Percentiles rank a stretch among this genome's conserved stretches.
Conservation (phyloP, 2,329 filamentous ascomycete species). For the Beauveria pseudobassiana region DNA sequence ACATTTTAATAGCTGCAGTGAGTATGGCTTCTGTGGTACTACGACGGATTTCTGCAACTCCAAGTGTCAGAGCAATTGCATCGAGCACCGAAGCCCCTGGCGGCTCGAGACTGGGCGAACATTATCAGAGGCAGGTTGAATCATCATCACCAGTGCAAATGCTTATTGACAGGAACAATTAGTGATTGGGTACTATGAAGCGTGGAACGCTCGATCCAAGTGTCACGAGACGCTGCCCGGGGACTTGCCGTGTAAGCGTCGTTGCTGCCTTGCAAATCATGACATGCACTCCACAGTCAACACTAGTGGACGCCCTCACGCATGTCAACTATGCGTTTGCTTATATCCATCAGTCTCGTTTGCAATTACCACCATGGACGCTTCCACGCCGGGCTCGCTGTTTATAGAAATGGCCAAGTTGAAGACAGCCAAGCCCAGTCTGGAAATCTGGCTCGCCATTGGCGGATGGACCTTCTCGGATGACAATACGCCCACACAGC, state of each 20-base stretch:
- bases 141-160: no score
- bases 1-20: conserved; percentile 15
- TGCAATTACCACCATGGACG: not conserved
- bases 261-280: no score
- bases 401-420: not conserved
- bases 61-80: not conserved
- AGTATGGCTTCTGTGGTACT: conserved; percentile 24
- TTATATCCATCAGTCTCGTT: conserved; percentile 17
- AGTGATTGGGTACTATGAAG: not conserved
- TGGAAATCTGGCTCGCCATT: conserved; percentile 25
- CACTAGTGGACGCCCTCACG: conserved; percentile 14
- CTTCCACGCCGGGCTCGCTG: not conserved
- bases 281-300: not conserved
- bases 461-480: conserved; percentile 31
- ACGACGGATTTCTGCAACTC: conserved; percentile 12
- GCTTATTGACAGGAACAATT: not conserved
- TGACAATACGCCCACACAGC: conserved; percentile 15
- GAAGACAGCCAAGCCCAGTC: conserved; percentile 10
- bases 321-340: conserved; percentile 21
- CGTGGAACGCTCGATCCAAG: not conserved
- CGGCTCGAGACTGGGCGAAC: no score
- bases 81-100: not conserved
- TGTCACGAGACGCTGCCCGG: not conserved
- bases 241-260: not conserved
- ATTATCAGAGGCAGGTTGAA: no score